Base-by-base conservation (phyloP, 371 early-diverging fungal species). In the Mortierella sp. region DNA sequence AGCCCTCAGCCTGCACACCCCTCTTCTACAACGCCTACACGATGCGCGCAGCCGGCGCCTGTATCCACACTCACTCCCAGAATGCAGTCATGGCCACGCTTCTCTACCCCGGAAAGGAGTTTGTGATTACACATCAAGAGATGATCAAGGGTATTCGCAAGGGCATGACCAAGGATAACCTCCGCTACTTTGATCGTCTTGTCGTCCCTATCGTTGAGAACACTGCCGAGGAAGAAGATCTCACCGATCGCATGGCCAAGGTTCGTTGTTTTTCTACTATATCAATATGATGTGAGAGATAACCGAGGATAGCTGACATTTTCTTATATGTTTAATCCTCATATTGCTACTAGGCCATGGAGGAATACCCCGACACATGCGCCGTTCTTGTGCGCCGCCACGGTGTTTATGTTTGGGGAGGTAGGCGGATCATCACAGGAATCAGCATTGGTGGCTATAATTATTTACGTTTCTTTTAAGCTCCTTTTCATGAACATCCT, bases 91-190 rank as follows among this genome's bases (percentile, higher is more conserved):
- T 98, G 95, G 97, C 92, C 3, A 98, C 99, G 0, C 84, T 99
- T 87, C 84, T 98, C 70, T 94, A 88, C 75, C 89, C 91, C 24
- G 95, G 94, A 31, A 86, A 91, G 26, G 92, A 91, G 48, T 96
- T 96, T 88, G 89, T 88, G n/a, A 97, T 99, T 72, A 96, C 97
- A 14, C 97, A 98, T 86, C 98, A 98, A 89, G 99, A 99, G 88
- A 98, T 98, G 99, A 99, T 99, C 89, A 99, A 99, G 90, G 99
- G 99, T 16, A 99, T 99, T 77, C 91, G 96, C 57, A 92, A 93
- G 71, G 98, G 97, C 4, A 91, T 92, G 45, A 89, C 91, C 31
- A 90, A 91, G 68, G 87, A 90, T 2, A 93, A 92, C 81, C 88
- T 93, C 48, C 77, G 91, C 45, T 97, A 96, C 83, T 95, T 93